phyloP scores from a whole-genome alignment of 2,329 filamentous ascomycete genomes.

The Diaporthe sp. region DNA sequence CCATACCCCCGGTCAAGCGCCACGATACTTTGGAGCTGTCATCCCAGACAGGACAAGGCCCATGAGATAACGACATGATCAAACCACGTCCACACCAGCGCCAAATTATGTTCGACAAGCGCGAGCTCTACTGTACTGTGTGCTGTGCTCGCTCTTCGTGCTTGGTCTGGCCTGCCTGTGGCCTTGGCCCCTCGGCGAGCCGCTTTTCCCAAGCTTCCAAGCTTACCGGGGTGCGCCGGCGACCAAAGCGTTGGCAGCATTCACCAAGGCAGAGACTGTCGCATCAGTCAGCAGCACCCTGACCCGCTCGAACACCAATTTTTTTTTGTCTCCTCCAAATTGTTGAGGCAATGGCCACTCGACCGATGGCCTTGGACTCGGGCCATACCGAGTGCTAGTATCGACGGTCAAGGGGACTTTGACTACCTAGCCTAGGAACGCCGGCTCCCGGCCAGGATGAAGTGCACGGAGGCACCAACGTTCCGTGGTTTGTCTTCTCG shows the following conservation, averaged over 20 bases:
- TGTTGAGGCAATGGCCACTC: not conserved
- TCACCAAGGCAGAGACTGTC: not conserved
- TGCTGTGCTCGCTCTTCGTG: not conserved
- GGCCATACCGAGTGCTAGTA: not conserved
- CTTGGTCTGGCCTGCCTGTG: constrained; percentile 3
- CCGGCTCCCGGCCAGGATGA: not conserved
- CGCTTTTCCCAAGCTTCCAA: constrained; percentile 6
- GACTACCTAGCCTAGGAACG: not conserved
- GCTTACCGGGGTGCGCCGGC: constrained; percentile 16
- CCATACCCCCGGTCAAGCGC: constrained; percentile 3
- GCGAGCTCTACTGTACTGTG: not conserved
- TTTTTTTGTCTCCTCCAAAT: not conserved
- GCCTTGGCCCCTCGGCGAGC: constrained; percentile 1
- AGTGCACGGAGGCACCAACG: not conserved
- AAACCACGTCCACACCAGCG: constrained; percentile 14
- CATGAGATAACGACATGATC: constrained; percentile 3
- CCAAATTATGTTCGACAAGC: constrained; percentile 10
- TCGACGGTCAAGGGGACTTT: too few species aligned
- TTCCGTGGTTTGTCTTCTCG: not conserved
- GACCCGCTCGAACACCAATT: not conserved
- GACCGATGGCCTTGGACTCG: not conserved
- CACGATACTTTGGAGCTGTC: not conserved
- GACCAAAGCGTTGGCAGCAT: constrained; percentile 14
- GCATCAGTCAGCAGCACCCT: not conserved
- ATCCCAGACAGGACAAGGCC: not conserved